phyloP scores from a whole-genome alignment of 306 rosid species.

The Crotalaria pallida region DNA sequence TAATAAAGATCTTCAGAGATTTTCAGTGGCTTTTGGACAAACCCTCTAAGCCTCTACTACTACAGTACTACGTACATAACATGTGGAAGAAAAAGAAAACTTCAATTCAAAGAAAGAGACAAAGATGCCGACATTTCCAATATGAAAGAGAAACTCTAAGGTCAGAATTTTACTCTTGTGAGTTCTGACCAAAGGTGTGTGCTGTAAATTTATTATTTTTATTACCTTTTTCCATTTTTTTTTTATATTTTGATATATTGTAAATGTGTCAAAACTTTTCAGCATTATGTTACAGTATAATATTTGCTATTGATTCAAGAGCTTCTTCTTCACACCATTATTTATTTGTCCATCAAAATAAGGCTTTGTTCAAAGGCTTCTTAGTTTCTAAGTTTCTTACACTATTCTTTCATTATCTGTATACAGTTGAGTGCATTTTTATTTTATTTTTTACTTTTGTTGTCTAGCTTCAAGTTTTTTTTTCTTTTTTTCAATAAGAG shows the following conservation, averaged over 20 bases:
- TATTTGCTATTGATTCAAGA: slow-evolving; percentile 38
- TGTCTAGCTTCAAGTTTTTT: slow-evolving; percentile 8
- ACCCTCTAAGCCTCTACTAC: slow-evolving; percentile 57
- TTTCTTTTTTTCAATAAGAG: background rate
- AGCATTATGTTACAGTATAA: slow-evolving; percentile 30
- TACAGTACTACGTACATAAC: slow-evolving; percentile 18
- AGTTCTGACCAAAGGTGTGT: slow-evolving; percentile 58
- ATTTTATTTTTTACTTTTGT: background rate
- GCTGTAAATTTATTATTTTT: slow-evolving; percentile 28
- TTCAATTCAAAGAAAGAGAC: slow-evolving; percentile 26
- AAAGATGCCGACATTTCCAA: slow-evolving; percentile 25
- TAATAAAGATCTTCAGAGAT: slow-evolving; percentile 77
- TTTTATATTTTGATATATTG: slow-evolving; percentile 33
- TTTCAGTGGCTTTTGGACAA: slow-evolving; percentile 88
- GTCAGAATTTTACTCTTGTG: slow-evolving; percentile 35
- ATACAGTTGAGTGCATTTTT: slow-evolving; percentile 27
- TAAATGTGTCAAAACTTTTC: slow-evolving; percentile 44
- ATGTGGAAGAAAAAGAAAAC: slow-evolving; percentile 4
- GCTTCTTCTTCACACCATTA: slow-evolving; percentile 23
- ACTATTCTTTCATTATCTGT: slow-evolving; percentile 29
- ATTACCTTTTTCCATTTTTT: background rate
- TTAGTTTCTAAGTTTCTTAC: background rate
- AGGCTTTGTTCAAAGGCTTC: slow-evolving; percentile 28
- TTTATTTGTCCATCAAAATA: slow-evolving; percentile 46
- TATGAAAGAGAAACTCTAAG: slow-evolving; percentile 19